Evolutionary conservation across 768 basidiomycete species (phyloP), one percentile per base, ranked within the genome.

Genomic region (Trametes villosa): DNA sequence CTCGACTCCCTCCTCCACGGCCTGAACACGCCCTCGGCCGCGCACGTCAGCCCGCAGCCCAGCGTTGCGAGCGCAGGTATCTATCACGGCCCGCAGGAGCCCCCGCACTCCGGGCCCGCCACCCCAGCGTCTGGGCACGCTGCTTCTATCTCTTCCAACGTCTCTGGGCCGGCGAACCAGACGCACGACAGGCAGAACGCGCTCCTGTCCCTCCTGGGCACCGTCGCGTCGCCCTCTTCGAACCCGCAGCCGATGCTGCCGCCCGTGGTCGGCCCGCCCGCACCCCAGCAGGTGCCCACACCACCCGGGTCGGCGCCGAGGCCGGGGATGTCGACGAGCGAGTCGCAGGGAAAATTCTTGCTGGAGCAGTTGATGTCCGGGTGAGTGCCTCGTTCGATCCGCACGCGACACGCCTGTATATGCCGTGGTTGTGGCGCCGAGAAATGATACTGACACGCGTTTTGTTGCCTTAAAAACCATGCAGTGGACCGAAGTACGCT

Each of bases 321-420:
- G 63, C 78, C 86, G 15, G 79, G 79, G 54, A 82, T 85, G 4
- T 77, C 82, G 13, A 83, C 81, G 62, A 70, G 81, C 66, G 88
- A 91, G 62, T 74, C 83, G 0, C 88, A 90, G 70, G 86, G 87
- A 58, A 91, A 92, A 75, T 78, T 86, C 61, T 72, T 93, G 65
- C 75, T 94, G 61, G 91, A 94, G 65, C 89, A 92, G 70, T 77
- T 94, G 60, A 90, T 94, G 86, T 79, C 86, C 57, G 87, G 89
- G 91, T 93, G 71, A 76, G 88, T 79, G 17, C 60, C 56, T 29
- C 57, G 64, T 59, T 59, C 65, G 24, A 29, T 47, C 7, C 26
- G 45, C 44, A 31, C 30, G 46, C 20, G 26, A 2, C n/a, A 24
- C 18, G 45, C 24, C 18, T 9, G 55, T 27, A 13, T 5, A 22